These are phyloP conservation scores for Myxozyma neotropica DNA, from an alignment of 805 yeast species.

Conservation along the genomic window DNA sequence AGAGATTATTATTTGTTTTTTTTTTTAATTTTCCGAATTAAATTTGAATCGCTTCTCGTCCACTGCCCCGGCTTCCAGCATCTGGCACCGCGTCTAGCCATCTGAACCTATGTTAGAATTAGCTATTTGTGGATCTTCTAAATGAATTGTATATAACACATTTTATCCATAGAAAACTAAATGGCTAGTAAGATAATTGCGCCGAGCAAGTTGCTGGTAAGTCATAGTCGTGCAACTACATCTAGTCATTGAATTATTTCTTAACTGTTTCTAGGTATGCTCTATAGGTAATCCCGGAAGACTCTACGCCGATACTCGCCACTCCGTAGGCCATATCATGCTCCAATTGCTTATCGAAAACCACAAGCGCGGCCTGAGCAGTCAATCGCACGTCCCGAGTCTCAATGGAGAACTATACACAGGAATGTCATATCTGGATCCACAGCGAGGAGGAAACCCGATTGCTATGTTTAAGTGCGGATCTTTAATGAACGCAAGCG, in stretches of 20 bases:
- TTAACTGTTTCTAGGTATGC: slow-evolving; percentile 40
- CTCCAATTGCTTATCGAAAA: slow-evolving; percentile 43
- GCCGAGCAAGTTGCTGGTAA: not conserved
- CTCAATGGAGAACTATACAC: slow-evolving; percentile 22
- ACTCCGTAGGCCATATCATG: slow-evolving; percentile 72
- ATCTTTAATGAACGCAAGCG: slow-evolving; percentile 72
- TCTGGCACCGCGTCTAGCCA: no score
- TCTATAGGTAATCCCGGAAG: slow-evolving; percentile 81
- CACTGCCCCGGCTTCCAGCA: no score
- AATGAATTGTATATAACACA: no score
- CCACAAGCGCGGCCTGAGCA: slow-evolving; percentile 9
- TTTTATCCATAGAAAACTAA: not conserved
- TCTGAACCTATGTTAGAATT: no score
- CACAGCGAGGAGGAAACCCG: slow-evolving; percentile 28
- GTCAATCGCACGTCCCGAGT: slow-evolving; percentile 16
- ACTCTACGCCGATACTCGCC: slow-evolving; percentile 63
- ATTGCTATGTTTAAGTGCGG: slow-evolving; percentile 55
- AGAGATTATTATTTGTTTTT: no score
- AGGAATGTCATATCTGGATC: slow-evolving; percentile 38
- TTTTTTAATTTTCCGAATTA: no score
- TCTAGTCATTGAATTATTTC: not conserved
- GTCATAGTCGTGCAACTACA: not conserved
- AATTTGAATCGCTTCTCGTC: no score
- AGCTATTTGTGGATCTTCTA: no score
- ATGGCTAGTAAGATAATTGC: not conserved